Evolutionary conservation across 768 basidiomycete species (phyloP).

Genomic region (Dentipellis sp.): DNA sequence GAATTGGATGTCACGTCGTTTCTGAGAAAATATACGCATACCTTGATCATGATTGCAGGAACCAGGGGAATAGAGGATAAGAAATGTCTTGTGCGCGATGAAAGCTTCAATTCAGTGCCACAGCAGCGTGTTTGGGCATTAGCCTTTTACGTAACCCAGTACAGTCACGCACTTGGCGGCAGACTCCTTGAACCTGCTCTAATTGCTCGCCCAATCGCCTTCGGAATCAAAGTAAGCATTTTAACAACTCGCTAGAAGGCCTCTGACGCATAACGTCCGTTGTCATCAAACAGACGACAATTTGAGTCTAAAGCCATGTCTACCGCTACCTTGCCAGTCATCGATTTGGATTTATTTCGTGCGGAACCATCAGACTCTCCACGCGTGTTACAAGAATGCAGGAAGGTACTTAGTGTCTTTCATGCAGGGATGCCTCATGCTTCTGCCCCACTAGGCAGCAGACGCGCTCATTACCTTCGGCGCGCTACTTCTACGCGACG

Average conservation of each 20-base stretch:
- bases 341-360: slow-evolving; percentile 71
- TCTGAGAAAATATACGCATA: slow-evolving; percentile 8
- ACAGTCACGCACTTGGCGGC: too few species aligned
- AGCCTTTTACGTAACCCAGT: slow-evolving; percentile 2
- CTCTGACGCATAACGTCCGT: too few species aligned
- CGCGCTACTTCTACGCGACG: slow-evolving; percentile 79
- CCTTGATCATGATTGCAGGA: slow-evolving; percentile 35
- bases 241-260: too few species aligned
- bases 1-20: background rate
- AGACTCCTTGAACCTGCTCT: too few species aligned
- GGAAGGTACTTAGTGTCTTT: slow-evolving; percentile 36
- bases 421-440: background rate
- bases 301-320: slow-evolving; percentile 19
- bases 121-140: too few species aligned
- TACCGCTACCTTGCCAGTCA: slow-evolving; percentile 52
- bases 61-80: background rate
- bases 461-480: slow-evolving; percentile 78
- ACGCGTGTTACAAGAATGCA: slow-evolving; percentile 49
- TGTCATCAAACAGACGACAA: background rate
- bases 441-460: slow-evolving; percentile 47
- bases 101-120: background rate
- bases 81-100: slow-evolving; percentile 7
- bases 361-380: slow-evolving; percentile 34
- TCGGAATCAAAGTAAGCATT: too few species aligned
- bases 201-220: too few species aligned